phyloP scores from a whole-genome alignment of 2,329 filamentous ascomycete species.

The Sporothrix globosa region DNA sequence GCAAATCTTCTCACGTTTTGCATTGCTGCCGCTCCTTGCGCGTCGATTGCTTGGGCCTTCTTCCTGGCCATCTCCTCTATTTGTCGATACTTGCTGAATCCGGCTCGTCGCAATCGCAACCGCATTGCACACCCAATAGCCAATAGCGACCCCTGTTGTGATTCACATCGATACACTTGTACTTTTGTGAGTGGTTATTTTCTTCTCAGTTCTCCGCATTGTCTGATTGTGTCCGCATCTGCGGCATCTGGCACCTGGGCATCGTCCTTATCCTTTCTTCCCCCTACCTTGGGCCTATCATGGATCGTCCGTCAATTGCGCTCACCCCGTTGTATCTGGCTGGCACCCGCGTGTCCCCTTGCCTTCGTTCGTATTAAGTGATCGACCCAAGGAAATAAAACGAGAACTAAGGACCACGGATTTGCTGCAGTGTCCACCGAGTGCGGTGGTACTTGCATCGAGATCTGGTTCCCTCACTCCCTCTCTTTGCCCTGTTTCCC shows the following conservation, averaged over 20 bases:
- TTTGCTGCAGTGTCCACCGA: too few species aligned
- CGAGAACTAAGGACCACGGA: too few species aligned
- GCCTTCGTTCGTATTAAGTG: constrained; percentile 4
- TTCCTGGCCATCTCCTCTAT: not conserved
- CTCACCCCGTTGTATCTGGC: not conserved
- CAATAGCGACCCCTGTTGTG: constrained; percentile 18
- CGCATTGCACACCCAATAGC: not conserved
- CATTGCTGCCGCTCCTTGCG: constrained; percentile 19
- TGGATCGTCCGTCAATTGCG: not conserved
- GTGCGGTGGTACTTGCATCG: not conserved
- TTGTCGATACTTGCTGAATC: not conserved
- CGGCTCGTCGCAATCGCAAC: not conserved
- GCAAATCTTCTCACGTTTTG: too few species aligned
- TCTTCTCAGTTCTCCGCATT: not conserved
- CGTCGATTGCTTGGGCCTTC: not conserved
- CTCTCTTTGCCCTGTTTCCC: not conserved
- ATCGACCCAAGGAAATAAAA: not conserved
- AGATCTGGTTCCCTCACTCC: not conserved
- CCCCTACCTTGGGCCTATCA: not conserved
- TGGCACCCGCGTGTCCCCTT: not conserved
- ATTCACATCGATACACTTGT: constrained; percentile 10
- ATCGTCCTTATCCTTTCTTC: not conserved
- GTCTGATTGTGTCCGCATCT: not conserved
- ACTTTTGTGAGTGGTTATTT: not conserved
- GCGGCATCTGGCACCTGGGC: constrained; percentile 4